Evolutionary conservation across 345 rosid genomes (phyloP), one percentile per base, ranked within the genome.

Genomic region (Moringa oleifera): DNA sequence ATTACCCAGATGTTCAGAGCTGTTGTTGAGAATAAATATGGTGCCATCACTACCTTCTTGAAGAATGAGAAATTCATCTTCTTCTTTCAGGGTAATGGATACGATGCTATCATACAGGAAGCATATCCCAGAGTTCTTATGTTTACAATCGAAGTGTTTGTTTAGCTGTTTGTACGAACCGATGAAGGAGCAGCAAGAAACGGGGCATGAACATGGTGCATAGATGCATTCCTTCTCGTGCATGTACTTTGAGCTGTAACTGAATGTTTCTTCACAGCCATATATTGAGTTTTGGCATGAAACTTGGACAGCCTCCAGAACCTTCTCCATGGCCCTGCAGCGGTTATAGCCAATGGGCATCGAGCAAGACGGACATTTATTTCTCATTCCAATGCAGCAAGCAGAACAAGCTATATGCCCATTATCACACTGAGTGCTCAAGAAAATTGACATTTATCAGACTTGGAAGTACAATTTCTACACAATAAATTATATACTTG

Each of bases 331-430:
- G 18, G 83, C 87, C 58, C 83, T 73, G 67, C 85, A 80, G 2
- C 94, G 85, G 62, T 55, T 79, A 65, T 80, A 72, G 23, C 90
- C 83, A 4, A 82, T 77, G 13, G 80, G 83, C 68, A 62, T 52
- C 16, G 77, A 58, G 70, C 90, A 84, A 0, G 70, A 68, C 0
- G 86, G 80, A n/a, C 90, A 87, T 75, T 46, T 79, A 23, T 82
- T 76, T 57, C 53, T 49, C 57, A 82, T 59, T 68, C 80, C 73
- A 23, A 4, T 17, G 75, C 90, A 79, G 76, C 93, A 87, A 25
- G 54, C 21, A 53, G 79, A 51, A 71, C 90, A 87, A 25, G 86
- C 83, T 33, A 79, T 45, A 58, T 87, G 94, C 22, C 94, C 90
- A 71, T 85, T 85, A 20, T 80, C 84, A 72, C 91, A 88, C 91